These are phyloP conservation scores for Cladorrhinum sp. DNA, from an alignment of 2,329 filamentous ascomycete genomes.

Conservation along the genomic window DNA sequence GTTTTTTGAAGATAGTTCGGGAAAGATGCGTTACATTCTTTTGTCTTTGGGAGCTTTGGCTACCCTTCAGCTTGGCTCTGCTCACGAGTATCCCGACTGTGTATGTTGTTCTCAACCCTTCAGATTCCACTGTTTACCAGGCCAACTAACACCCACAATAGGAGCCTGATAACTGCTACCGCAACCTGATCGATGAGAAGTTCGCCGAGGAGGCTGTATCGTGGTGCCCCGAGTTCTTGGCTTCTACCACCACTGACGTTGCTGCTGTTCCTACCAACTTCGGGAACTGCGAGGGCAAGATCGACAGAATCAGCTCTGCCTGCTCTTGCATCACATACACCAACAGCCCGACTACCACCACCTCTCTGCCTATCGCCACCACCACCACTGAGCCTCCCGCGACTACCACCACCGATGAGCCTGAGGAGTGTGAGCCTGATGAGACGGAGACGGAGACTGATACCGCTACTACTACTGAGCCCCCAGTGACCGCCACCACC, in stretches of 20 bases:
- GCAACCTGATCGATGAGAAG: slow-evolving; percentile 24
- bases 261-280: slow-evolving; percentile 27
- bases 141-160: slow-evolving; percentile 7
- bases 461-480: neutral
- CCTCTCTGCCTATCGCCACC: slow-evolving; percentile 1
- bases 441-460: neutral
- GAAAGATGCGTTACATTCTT: slow-evolving; percentile 24
- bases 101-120: slow-evolving; percentile 13
- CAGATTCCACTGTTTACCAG: neutral
- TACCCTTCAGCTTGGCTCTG: slow-evolving; percentile 19
- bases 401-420: neutral
- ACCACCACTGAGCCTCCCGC: neutral
- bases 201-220: slow-evolving; percentile 19
- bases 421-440: neutral
- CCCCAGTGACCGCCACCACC: slow-evolving; percentile 5
- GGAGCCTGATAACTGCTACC: slow-evolving; percentile 29
- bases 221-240: slow-evolving; percentile 27
- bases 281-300: slow-evolving; percentile 24
- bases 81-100: slow-evolving; percentile 26
- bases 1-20: neutral
- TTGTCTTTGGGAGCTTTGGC: slow-evolving; percentile 25
- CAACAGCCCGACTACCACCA: slow-evolving; percentile 5
- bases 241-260: slow-evolving; percentile 21
- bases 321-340: slow-evolving; percentile 31
- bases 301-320: slow-evolving; percentile 27